Percentiles rank a stretch among this genome's conserved stretches.
phyloP scores from a whole-genome alignment of 164 flowering plant species.

The Kalanchoe fedtschenkoi region DNA sequence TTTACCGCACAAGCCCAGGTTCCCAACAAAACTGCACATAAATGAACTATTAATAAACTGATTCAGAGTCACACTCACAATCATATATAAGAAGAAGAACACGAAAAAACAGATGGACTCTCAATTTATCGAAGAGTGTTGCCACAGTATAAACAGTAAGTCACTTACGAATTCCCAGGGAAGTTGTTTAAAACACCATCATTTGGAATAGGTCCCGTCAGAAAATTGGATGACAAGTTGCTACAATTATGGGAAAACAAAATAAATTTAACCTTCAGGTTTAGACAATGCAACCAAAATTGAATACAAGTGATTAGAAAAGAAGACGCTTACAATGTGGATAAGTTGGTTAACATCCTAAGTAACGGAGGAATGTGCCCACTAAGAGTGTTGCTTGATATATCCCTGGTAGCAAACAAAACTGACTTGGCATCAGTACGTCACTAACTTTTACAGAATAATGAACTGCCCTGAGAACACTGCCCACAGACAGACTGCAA shows the following conservation, averaged over 20 bases:
- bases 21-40: constrained; percentile 63
- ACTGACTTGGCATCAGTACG: neutral
- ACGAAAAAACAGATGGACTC: neutral
- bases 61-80: neutral
- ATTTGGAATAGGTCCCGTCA: constrained; percentile 71
- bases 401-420: constrained; percentile 41
- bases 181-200: constrained; percentile 59
- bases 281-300: constrained; percentile 2
- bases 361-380: constrained; percentile 78
- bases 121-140: neutral
- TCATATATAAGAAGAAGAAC: neutral
- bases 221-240: constrained; percentile 79
- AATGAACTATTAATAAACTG: neutral
- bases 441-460: neutral
- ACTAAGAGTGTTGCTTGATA: constrained; percentile 83
- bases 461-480: neutral
- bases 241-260: constrained; percentile 31
- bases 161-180: constrained; percentile 64
- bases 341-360: constrained; percentile 57
- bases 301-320: neutral
- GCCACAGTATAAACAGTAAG: neutral
- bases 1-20: constrained; percentile 72
- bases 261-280: constrained; percentile 2
- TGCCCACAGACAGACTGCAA: neutral
- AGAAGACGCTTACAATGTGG: constrained; percentile 44